These are phyloP conservation scores for Zymoseptoria tritici DNA, from an alignment of 2,329 filamentous ascomycete genomes.

Conservation along the genomic window DNA sequence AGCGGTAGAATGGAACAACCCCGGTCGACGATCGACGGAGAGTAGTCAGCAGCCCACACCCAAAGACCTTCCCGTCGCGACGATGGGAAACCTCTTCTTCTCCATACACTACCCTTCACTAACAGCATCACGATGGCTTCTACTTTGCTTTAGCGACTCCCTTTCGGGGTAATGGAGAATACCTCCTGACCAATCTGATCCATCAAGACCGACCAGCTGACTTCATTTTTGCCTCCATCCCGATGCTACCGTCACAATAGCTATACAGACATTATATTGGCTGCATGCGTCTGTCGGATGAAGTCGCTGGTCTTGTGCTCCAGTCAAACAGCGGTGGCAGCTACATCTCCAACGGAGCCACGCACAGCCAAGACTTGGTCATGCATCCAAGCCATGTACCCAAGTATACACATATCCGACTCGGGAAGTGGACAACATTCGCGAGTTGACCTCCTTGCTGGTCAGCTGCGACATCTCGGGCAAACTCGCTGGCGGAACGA, in stretches of 20 bases:
- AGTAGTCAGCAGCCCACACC: background rate
- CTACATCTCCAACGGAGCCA: background rate
- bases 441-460: background rate
- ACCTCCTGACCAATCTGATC: background rate
- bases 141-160: background rate
- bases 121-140: background rate
- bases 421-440: background rate
- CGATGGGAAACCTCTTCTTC: background rate
- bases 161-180: background rate
- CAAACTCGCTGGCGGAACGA: background rate
- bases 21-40: background rate
- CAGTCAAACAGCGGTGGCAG: background rate
- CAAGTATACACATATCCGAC: background rate
- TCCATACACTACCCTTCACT: background rate
- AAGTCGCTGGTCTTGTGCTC: background rate
- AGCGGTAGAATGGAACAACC: background rate
- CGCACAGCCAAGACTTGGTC: background rate
- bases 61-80: background rate
- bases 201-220: background rate
- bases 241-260: background rate
- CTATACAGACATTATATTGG: background rate
- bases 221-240: background rate
- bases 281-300: background rate
- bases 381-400: background rate
- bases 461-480: background rate